Conservation (phyloP, 1,284 basidiomycete genomes). For the Cryptococcus neoformans region DNA sequence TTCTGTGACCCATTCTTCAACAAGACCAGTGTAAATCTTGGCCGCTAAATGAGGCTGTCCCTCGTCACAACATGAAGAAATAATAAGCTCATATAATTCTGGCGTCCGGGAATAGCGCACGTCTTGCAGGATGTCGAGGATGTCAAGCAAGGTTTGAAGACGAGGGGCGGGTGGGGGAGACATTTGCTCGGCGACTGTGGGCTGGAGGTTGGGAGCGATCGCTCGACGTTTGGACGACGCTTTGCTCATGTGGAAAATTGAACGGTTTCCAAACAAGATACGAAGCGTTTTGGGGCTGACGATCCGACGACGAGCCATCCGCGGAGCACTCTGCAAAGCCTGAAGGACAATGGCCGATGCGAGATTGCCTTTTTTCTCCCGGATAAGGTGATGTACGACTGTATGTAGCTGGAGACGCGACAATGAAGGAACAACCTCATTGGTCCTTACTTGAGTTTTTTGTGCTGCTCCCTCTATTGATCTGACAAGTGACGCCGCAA, state of each 20-base stretch:
- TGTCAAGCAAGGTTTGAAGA: conserved; percentile 14
- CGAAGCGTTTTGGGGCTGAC: conserved; percentile 4
- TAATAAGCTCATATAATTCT: conserved; percentile 30
- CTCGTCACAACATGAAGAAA: conserved; percentile 22
- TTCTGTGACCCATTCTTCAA: conserved; percentile 50
- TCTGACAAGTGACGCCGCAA: not conserved
- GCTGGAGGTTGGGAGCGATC: conserved; percentile 1
- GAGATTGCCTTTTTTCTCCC: conserved; percentile 12
- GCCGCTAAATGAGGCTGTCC: conserved; percentile 39
- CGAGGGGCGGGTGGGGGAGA: not conserved
- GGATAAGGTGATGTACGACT: conserved; percentile 30
- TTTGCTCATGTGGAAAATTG: conserved; percentile 1
- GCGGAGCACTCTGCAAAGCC: conserved; percentile 1
- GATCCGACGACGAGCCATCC: conserved; percentile 6
- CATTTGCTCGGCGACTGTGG: conserved; percentile 18
- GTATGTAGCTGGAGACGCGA: conserved; percentile 26
- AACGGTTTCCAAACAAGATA: conserved; percentile 4
- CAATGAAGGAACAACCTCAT: conserved; percentile 5
- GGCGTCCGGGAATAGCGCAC: conserved; percentile 29
- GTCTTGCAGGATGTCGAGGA: conserved; percentile 28
- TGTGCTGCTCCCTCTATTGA: not conserved
- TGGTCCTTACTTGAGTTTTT: not conserved
- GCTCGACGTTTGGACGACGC: not conserved
- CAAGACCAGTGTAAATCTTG: conserved; percentile 43
- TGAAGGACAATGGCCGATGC: conserved; percentile 12